Evolutionary conservation across 176 grass and related monocot species (phyloP).

Genomic region (Raddia distichophylla): DNA sequence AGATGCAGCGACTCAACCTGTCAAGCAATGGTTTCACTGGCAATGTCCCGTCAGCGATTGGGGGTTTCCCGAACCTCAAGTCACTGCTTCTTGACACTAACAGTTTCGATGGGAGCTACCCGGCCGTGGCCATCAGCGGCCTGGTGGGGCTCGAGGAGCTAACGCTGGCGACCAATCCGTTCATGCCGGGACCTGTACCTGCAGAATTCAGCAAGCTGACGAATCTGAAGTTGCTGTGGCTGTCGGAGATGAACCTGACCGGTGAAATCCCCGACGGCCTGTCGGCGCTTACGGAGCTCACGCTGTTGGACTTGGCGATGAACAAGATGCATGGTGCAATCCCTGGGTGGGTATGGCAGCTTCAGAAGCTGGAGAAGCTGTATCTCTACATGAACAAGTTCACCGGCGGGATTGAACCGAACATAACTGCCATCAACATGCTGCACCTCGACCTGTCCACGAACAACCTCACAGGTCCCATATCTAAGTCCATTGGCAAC

Average conservation of each 20-base stretch:
- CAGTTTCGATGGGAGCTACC: constrained; percentile 46
- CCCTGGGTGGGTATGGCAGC: constrained; percentile 34
- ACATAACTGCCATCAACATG: not conserved
- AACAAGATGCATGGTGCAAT: constrained; percentile 28
- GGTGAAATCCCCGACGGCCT: constrained; percentile 30
- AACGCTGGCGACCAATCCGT: constrained; percentile 33
- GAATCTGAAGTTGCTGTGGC: constrained; percentile 18
- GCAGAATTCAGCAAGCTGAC: constrained; percentile 25
- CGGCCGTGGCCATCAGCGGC: not conserved
- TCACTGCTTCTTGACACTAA: constrained; percentile 28
- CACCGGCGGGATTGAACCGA: not conserved
- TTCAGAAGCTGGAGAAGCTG: constrained; percentile 25
- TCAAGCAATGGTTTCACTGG: constrained; percentile 44
- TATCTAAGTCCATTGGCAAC: constrained; percentile 30
- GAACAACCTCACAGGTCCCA: constrained; percentile 42
- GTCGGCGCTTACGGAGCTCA: not conserved
- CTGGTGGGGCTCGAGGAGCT: constrained; percentile 31
- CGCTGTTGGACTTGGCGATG: not conserved
- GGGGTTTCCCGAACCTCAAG: constrained; percentile 21
- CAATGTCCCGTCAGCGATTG: constrained; percentile 34
- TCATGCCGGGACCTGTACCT: constrained; percentile 10
- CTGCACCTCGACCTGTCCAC: constrained; percentile 39
- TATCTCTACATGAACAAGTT: constrained; percentile 19
- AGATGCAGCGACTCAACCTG: constrained; percentile 45
- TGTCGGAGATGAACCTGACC: constrained; percentile 33